Evolutionary conservation across 129 eudicot species (phyloP), one percentile per base, ranked within the genome.

Genomic region (Tagetes erecta): DNA sequence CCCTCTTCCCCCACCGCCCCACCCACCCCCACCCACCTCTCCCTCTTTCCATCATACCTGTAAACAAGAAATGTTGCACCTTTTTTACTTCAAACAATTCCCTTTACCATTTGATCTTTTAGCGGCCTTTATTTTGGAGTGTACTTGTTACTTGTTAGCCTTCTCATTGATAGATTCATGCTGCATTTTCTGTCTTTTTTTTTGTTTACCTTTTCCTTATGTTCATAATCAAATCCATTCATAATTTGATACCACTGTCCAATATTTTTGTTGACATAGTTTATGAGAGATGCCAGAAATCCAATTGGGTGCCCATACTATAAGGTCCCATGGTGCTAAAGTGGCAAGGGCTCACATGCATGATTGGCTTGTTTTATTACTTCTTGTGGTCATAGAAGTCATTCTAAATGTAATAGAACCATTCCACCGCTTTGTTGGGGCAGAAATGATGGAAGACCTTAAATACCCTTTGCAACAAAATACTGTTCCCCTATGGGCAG

Each of bases 401-500:
- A 41, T 80, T 67, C 69, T 92, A 62, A 89, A 92, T 65, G 82
- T 92, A 30, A 87, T 92, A 57, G 96, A 92, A 78, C 97, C 97
- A 73, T 92, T 92, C 69, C 94, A 89, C 67, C 90, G 97, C 60
- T 92, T 89, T 80, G 94, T 89, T 59, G 96, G 96, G 2, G 82
- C 64, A 41, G 94, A 82, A 7, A 89, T 89, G 96, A 86, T 92
- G 93, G 78, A 78, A 12, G 89, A 92, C 60, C 87, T 92, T 27
- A 92, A 70, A 70, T 92, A 92, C 80, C 97, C 97, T 8, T 69
- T 85, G 80, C 78, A 92, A 74, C 92, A 78, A 6, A 88, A 92
- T 66, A 89, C 96, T 1, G 31, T 92, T 56, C 98, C 98, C 70
- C 53, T 92, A 37, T 92, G 98, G 98, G 89, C 88, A 20, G 95